Evolutionary conservation across 768 basidiomycete species (phyloP), one percentile per base, ranked within the genome.

Genomic region (Boletellus ananas): DNA sequence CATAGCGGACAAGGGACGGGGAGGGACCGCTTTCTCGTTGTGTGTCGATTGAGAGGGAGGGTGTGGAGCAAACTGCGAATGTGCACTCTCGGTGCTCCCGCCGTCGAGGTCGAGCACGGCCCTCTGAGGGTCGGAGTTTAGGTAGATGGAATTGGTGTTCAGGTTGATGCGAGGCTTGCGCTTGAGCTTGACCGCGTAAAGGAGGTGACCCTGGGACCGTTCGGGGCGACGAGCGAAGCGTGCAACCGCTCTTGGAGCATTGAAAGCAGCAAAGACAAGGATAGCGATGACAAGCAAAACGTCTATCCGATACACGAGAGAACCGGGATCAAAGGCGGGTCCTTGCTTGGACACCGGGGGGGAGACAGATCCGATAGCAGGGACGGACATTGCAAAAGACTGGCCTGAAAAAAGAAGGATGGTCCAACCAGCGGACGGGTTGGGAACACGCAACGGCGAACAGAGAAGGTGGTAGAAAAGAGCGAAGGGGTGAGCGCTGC

Each of bases 191-290:
- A 31, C 34, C 14, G 55, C 58, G 11, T 65, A 69, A 35, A 84
- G 65, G 54, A 83, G 52, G 52, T 78, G 71, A 3, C 83, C 82
- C 23, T 65, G 72, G 18, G 66, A 52, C 81, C 81, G 81, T 52
- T 83, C 79, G 5, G 74, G 71, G 25, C 67, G 57, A 34, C 68
- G 70, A 45, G 76, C 75, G 49, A 83, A 70, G 38, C 83, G 77
- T 18, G 74, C 76, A 12, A 81, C 49, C 14, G 71, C 70, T 36
- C 79, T 74, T 17, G 83, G 83, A 8, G 79, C 58, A 6, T 71
- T 68, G 52, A 74, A 63, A 6, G 77, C 51, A 47, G 75, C 66
- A 37, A 78, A 66, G 25, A 73, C 35, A 0, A 64, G 69, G 34
- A 77, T 62, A 42, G 76, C 41, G 20, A 70, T 65, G 49, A 79